Evolutionary conservation across 495 filamentous ascomycete genomes (phyloP).

Genomic region (Podospora pseudocomata): DNA sequence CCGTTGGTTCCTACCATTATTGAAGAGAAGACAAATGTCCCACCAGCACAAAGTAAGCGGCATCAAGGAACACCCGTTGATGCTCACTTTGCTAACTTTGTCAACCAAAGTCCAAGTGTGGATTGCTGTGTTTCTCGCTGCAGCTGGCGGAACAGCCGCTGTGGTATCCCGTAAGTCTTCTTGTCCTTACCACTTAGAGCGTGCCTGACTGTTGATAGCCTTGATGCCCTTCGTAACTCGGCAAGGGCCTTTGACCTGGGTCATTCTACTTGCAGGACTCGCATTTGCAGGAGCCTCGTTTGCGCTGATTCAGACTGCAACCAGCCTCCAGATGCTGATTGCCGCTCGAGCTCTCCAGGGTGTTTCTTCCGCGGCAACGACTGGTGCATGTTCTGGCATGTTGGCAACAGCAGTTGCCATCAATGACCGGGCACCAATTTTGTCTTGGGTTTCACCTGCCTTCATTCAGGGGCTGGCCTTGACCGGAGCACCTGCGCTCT

Average conservation of each 20-base stretch:
- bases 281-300: slow-evolving; percentile 21
- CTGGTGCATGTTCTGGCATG: slow-evolving; percentile 22
- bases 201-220: slow-evolving; percentile 16
- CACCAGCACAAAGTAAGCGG: slow-evolving; percentile 1
- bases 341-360: slow-evolving; percentile 29
- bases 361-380: slow-evolving; percentile 21
- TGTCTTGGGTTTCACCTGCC: slow-evolving; percentile 22
- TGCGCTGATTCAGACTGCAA: slow-evolving; percentile 24
- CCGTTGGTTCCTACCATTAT: slow-evolving; percentile 31
- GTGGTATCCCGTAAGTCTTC: slow-evolving; percentile 27
- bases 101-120: slow-evolving; percentile 24
- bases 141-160: slow-evolving; percentile 30
- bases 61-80: slow-evolving; percentile 1
- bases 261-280: slow-evolving; percentile 22
- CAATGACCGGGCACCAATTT: background rate
- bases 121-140: slow-evolving; percentile 28
- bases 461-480: slow-evolving; percentile 28
- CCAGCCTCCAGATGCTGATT: slow-evolving; percentile 18
- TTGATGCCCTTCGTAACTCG: slow-evolving; percentile 25
- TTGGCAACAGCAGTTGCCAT: slow-evolving; percentile 9
- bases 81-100: background rate
- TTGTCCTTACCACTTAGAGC: background rate
- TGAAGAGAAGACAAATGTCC: slow-evolving; percentile 14
- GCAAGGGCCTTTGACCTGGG: slow-evolving; percentile 14
- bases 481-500: slow-evolving; percentile 17